Conservation (phyloP, 164 flowering plant genomes). For the Berberis thunbergii region DNA sequence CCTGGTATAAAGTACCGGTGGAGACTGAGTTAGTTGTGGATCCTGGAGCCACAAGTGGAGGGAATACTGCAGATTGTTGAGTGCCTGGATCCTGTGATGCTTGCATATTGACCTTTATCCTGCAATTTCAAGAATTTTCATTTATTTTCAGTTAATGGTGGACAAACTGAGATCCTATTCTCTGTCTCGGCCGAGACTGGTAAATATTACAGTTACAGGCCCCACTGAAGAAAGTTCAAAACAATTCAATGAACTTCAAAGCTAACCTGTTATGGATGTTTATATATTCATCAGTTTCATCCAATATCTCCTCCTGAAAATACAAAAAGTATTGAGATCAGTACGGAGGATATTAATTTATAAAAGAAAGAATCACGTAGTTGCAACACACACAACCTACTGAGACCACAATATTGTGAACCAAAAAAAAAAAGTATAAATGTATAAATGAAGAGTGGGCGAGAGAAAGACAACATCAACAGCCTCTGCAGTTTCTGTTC, state of each 20-base stretch:
- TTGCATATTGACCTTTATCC: conserved; percentile 84
- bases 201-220: background rate
- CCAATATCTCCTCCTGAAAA: conserved; percentile 89
- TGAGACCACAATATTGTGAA: too few species aligned
- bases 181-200: background rate
- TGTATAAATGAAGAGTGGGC: too few species aligned
- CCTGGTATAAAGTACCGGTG: conserved; percentile 11
- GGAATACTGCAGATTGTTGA: conserved; percentile 5
- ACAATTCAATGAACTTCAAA: background rate
- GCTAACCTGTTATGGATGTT: conserved; percentile 82
- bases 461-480: too few species aligned
- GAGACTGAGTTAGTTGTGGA: conserved; percentile 17
- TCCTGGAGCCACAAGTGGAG: background rate
- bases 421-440: too few species aligned
- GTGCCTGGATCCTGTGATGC: conserved; percentile 28
- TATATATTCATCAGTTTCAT: conserved; percentile 91
- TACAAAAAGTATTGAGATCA: conserved; percentile 5
- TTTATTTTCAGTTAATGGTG: background rate
- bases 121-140: conserved; percentile 22
- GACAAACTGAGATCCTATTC: background rate
- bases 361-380: background rate
- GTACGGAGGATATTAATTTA: background rate
- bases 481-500: too few species aligned
- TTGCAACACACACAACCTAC: background rate
- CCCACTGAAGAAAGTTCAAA: background rate